Evolutionary conservation across 192 early-diverging fungal species (phyloP).

Genomic region (Borealophlyctis nickersoniae): DNA sequence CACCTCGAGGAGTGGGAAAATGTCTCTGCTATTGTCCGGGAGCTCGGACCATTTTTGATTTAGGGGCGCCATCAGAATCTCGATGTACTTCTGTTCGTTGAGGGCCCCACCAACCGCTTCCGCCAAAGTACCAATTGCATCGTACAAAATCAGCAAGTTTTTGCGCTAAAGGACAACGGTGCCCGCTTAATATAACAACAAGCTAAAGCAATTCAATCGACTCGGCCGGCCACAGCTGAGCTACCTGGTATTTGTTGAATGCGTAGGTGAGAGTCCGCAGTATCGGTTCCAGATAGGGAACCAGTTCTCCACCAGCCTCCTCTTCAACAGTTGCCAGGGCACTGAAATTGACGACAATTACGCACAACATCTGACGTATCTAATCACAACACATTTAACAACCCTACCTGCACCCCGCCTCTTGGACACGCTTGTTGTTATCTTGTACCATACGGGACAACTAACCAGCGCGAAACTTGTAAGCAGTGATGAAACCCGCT

Average conservation of each 20-base stretch:
- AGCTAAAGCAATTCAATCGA: no score
- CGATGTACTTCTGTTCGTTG: conserved; percentile 75
- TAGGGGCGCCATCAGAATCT: conserved; percentile 84
- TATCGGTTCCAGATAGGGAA: conserved; percentile 87
- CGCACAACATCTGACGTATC: not conserved
- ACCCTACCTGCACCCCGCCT: conserved; percentile 77
- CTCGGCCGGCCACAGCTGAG: no score
- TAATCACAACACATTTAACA: not conserved
- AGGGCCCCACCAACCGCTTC: conserved; percentile 84
- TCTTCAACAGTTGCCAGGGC: conserved; percentile 96
- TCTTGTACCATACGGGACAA: conserved; percentile 77
- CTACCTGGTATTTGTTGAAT: conserved; percentile 78
- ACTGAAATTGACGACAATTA: conserved; percentile 25
- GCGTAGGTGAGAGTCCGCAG: conserved; percentile 76
- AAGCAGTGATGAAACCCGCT: no score
- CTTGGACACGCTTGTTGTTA: conserved; percentile 97
- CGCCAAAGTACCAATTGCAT: conserved; percentile 96
- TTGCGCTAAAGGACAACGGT: conserved; percentile 71
- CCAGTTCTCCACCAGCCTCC: conserved; percentile 75
- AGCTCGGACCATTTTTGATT: conserved; percentile 81
- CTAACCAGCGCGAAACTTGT: no score
- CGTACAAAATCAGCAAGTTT: conserved; percentile 94
- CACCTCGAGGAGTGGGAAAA: conserved; percentile 93
- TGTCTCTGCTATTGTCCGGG: conserved; percentile 80
- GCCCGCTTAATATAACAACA: not conserved